Conservation (phyloP, 306 rosid species). For the Acacia acuminata region DNA sequence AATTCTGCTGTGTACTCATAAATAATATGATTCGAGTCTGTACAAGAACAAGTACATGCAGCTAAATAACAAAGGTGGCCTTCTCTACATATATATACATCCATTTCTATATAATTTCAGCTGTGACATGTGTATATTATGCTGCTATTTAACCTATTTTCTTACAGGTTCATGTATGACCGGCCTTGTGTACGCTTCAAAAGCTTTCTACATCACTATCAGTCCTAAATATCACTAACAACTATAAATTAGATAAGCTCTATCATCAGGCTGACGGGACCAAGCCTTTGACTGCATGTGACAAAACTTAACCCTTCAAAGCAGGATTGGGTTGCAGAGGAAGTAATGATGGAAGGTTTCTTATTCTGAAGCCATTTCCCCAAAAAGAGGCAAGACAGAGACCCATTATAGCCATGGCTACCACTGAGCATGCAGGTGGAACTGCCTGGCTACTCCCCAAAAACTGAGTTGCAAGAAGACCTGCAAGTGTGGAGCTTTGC, state of each 20-base stretch:
- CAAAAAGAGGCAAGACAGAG: conserved; percentile 92
- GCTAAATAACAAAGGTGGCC: conserved; percentile 1
- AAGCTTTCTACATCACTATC: conserved; percentile 18
- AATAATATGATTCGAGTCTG: conserved; percentile 18
- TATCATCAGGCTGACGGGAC: not conserved
- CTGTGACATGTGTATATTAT: conserved; percentile 9
- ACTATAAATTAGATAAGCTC: not conserved
- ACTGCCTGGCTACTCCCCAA: conserved; percentile 92
- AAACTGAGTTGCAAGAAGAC: conserved; percentile 95
- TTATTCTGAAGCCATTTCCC: conserved; percentile 76
- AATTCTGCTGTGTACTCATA: not conserved
- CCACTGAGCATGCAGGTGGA: conserved; percentile 94
- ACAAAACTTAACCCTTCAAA: conserved; percentile 34
- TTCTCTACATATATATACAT: not conserved
- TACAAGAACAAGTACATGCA: conserved; percentile 32
- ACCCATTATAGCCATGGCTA: conserved; percentile 94
- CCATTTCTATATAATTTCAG: not conserved
- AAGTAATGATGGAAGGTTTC: conserved; percentile 55
- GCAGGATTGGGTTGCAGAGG: conserved; percentile 48
- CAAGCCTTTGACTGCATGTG: not conserved
- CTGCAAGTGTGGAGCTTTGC: conserved; percentile 99
- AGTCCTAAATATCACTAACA: conserved; percentile 29
- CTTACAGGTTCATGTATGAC: conserved; percentile 14
- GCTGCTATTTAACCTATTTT: conserved; percentile 28
- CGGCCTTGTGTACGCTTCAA: conserved; percentile 28